These are phyloP conservation scores for Macrolepiota dolichaula DNA, from an alignment of 768 basidiomycete species.

Conservation along the genomic window DNA sequence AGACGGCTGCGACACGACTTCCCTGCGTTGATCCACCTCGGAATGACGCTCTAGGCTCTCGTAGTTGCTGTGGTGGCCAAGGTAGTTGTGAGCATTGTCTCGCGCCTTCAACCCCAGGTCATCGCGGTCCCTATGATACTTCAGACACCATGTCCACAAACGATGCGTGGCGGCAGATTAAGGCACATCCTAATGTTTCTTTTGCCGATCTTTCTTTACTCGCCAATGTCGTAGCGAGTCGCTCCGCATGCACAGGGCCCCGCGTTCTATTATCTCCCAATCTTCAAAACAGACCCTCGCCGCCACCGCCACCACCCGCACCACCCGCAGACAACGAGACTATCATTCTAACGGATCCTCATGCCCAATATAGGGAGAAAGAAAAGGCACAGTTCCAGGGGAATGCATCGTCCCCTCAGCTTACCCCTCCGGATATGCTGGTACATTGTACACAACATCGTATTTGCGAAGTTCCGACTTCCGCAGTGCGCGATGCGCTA, in stretches of 20 bases:
- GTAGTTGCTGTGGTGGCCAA: constrained; percentile 20
- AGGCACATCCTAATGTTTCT: constrained; percentile 84
- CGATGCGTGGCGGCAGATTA: constrained; percentile 81
- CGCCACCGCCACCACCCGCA: constrained; percentile 18
- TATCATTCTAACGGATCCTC: constrained; percentile 50
- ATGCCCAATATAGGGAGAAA: constrained; percentile 47
- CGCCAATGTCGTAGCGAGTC: constrained; percentile 85
- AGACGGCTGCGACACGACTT: constrained; percentile 49
- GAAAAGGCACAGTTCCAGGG: constrained; percentile 23
- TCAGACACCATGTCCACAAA: constrained; percentile 71
- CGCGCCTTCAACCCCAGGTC: constrained; percentile 17
- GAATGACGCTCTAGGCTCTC: constrained; percentile 14
- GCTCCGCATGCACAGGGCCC: constrained; percentile 75
- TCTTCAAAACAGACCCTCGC: constrained; percentile 15
- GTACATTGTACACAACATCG: constrained; percentile 59
- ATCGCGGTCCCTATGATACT: constrained; percentile 14
- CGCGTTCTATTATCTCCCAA: constrained; percentile 52
- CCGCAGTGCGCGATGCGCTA: constrained; percentile 73
- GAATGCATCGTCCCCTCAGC: constrained; percentile 37
- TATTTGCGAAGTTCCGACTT: constrained; percentile 66
- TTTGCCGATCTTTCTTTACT: constrained; percentile 82
- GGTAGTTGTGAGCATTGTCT: constrained; percentile 23
- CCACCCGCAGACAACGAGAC: constrained; percentile 17
- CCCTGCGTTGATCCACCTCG: constrained; percentile 59
- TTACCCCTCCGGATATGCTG: constrained; percentile 61